A percentile compares a stretch with the other conserved stretches of the same genome.
Evolutionary conservation across 2,329 filamentous ascomycete species (phyloP).

Genomic region (Colletotrichum sp.): DNA sequence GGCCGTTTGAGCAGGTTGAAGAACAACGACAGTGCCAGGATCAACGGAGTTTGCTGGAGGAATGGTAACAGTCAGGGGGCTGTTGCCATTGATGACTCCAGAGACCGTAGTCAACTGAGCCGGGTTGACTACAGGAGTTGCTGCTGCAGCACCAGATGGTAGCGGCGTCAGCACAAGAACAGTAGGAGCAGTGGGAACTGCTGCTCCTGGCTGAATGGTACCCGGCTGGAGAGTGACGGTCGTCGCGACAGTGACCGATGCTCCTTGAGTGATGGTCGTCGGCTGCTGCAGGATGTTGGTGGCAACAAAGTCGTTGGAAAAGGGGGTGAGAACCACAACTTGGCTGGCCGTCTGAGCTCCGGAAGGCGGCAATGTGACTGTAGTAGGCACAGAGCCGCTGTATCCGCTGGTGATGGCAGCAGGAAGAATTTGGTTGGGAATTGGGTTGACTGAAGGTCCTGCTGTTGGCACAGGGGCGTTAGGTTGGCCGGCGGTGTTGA

Average conservation of each 20-base stretch:
- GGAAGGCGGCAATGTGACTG: background rate
- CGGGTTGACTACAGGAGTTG: background rate
- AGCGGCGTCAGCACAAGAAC: slow-evolving; percentile 3
- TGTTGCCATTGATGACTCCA: background rate
- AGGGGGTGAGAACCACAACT: background rate
- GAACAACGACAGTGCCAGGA: background rate
- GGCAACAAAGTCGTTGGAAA: background rate
- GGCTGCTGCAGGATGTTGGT: background rate
- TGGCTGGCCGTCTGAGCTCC: background rate
- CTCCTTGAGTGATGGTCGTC: background rate
- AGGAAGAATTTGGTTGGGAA: background rate
- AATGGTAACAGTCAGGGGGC: background rate
- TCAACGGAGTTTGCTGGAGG: background rate
- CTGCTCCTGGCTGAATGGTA: background rate
- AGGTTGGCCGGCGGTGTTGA: background rate
- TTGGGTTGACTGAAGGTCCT: background rate
- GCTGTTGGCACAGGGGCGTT: background rate
- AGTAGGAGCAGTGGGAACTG: background rate
- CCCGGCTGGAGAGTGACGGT: background rate
- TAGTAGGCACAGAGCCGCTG: background rate
- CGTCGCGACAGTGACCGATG: background rate
- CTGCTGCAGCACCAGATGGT: background rate
- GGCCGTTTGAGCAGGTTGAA: background rate
- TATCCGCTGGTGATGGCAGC: background rate
- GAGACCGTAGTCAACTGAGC: slow-evolving; percentile 6